These are phyloP conservation scores for Aspergillus cavernicola DNA, from an alignment of 495 filamentous ascomycete species.

Conservation along the genomic window DNA sequence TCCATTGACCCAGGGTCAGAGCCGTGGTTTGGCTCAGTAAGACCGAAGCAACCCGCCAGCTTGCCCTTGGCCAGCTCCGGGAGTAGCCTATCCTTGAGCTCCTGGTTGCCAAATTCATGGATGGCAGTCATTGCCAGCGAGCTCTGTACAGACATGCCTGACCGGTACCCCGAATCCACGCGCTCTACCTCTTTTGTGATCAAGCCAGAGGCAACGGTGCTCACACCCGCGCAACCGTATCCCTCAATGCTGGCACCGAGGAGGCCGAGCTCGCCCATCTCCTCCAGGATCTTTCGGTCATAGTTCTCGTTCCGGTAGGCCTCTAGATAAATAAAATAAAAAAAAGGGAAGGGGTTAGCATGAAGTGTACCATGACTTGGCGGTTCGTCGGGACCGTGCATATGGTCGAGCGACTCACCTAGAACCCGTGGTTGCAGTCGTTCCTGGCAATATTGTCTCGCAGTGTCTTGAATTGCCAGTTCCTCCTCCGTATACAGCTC, in stretches of 20 bases:
- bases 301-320: constrained; percentile 94
- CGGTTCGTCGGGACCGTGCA: not conserved
- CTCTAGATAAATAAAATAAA: constrained; percentile 58
- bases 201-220: constrained; percentile 83
- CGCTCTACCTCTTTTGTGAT: constrained; percentile 96
- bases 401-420: constrained; percentile 48
- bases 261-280: constrained; percentile 95
- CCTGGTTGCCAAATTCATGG: constrained; percentile 82
- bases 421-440: constrained; percentile 78
- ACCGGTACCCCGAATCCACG: constrained; percentile 92
- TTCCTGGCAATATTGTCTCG: constrained; percentile 90
- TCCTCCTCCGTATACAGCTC: constrained; percentile 85
- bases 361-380: not conserved
- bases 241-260: constrained; percentile 88
- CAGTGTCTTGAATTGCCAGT: constrained; percentile 80
- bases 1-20: constrained; percentile 97
- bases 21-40: constrained; percentile 97
- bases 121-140: constrained; percentile 97
- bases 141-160: constrained; percentile 93
- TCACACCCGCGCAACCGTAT: constrained; percentile 92
- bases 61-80: constrained; percentile 83
- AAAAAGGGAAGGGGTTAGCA: not conserved
- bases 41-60: constrained; percentile 83
- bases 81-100: constrained; percentile 86
- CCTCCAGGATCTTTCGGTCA: constrained; percentile 79